These are phyloP conservation scores for Hyparrhenia diplandra DNA, from an alignment of 176 grass and related monocot species.

Conservation along the genomic window DNA sequence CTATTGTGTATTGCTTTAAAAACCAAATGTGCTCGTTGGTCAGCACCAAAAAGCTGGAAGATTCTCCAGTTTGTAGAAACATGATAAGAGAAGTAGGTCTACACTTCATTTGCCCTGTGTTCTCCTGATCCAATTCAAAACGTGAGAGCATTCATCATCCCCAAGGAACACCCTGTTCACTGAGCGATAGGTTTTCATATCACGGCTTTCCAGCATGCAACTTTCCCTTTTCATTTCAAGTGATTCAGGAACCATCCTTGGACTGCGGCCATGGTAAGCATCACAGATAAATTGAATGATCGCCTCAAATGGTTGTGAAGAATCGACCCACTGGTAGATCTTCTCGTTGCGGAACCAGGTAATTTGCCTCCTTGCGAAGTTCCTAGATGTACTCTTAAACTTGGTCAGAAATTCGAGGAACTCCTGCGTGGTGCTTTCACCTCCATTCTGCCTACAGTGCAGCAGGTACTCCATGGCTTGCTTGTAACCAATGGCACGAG, in stretches of 20 bases:
- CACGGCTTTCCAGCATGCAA: constrained; percentile 19
- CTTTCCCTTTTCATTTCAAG: constrained; percentile 66
- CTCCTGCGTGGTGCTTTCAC: constrained; percentile 53
- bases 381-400: constrained; percentile 62
- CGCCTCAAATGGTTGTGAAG: constrained; percentile 55
- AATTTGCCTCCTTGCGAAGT: constrained; percentile 79
- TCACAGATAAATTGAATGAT: constrained; percentile 56
- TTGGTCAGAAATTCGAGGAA: constrained; percentile 52
- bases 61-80: background rate
- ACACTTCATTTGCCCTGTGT: constrained; percentile 39
- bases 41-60: background rate
- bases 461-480: constrained; percentile 80
- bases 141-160: constrained; percentile 34
- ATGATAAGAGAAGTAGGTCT: background rate
- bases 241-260: constrained; percentile 45
- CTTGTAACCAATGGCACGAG: constrained; percentile 60
- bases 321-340: constrained; percentile 71
- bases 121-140: constrained; percentile 69
- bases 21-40: background rate
- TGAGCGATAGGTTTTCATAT: constrained; percentile 61
- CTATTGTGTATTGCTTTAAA: background rate
- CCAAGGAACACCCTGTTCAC: constrained; percentile 57
- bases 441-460: constrained; percentile 58
- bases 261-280: constrained; percentile 29
- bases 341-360: constrained; percentile 77